Evolutionary conservation across 169 alveolate genomes (phyloP).

Genomic region (Besnoitia besnoiti): DNA sequence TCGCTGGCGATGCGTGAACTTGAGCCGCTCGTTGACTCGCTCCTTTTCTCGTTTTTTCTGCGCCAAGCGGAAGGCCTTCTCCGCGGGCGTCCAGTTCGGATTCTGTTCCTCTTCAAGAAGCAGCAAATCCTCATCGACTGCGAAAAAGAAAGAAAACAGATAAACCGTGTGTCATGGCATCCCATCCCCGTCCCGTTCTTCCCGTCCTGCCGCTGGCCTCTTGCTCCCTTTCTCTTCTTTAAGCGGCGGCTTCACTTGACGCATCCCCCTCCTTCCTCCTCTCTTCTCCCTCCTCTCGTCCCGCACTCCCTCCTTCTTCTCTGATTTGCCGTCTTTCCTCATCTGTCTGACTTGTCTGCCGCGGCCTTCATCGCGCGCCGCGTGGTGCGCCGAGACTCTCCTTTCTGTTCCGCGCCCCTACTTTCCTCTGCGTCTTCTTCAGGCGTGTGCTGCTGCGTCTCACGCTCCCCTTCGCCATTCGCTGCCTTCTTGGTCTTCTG

Average conservation of each 20-base stretch:
- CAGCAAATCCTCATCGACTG: not conserved
- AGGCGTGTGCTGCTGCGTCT: not conserved
- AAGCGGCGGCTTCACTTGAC: not conserved
- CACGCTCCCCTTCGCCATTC: not conserved
- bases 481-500: not conserved
- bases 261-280: not conserved
- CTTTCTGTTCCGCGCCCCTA: not conserved
- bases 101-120: not conserved
- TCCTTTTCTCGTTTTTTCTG: slow-evolving; percentile 80
- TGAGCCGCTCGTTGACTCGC: slow-evolving; percentile 78
- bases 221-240: not conserved
- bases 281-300: slow-evolving; percentile 10
- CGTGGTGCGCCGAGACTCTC: not conserved
- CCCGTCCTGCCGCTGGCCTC: not conserved
- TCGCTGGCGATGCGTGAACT: slow-evolving; percentile 86
- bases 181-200: not conserved
- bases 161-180: not conserved
- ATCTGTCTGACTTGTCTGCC: not conserved
- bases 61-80: slow-evolving; percentile 81
- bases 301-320: not conserved
- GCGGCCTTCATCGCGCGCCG: not conserved
- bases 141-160: not conserved
- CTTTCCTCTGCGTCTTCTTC: not conserved
- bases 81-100: slow-evolving; percentile 70
- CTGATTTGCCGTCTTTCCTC: not conserved